Evolutionary conservation across 805 yeast genomes (phyloP).

Genomic region (Zygotorulaspora florentina): DNA sequence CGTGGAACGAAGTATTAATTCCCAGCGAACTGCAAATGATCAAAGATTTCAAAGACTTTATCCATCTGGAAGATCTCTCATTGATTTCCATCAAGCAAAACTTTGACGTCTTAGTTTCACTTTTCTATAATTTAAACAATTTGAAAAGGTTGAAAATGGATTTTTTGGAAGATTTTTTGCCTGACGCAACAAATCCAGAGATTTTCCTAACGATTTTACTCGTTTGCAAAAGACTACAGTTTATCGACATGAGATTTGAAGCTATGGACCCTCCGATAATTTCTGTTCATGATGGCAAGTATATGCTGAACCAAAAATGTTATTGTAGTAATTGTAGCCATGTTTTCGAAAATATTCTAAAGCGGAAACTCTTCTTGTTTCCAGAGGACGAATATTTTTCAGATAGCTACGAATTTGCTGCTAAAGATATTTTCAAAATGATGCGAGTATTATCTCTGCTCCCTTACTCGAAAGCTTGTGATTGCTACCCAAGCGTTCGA

Average conservation of each 20-base stretch:
- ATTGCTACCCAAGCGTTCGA: slow-evolving; percentile 40
- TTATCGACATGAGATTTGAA: slow-evolving; percentile 38
- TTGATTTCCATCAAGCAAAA: slow-evolving; percentile 39
- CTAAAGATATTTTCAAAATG: slow-evolving; percentile 37
- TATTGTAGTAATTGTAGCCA: slow-evolving; percentile 29
- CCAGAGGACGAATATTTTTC: slow-evolving; percentile 29
- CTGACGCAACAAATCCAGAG: slow-evolving; percentile 33
- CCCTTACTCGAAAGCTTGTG: slow-evolving; percentile 44
- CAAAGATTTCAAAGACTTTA: slow-evolving; percentile 38
- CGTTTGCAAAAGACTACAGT: slow-evolving; percentile 35
- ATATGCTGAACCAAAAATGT: slow-evolving; percentile 32
- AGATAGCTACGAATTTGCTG: slow-evolving; percentile 29
- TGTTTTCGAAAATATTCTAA: slow-evolving; percentile 33
- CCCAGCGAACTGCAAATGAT: slow-evolving; percentile 36
- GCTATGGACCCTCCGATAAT: slow-evolving; percentile 34
- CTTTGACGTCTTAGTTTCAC: slow-evolving; percentile 33
- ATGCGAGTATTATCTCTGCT: slow-evolving; percentile 35
- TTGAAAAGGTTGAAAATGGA: slow-evolving; percentile 40
- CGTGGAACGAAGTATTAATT: slow-evolving; percentile 40
- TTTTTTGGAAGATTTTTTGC: slow-evolving; percentile 35
- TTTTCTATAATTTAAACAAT: slow-evolving; percentile 28
- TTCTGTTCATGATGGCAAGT: slow-evolving; percentile 24
- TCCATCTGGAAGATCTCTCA: slow-evolving; percentile 37
- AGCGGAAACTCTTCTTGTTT: slow-evolving; percentile 34
- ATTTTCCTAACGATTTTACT: slow-evolving; percentile 35